Conservation (phyloP, 1,139 yeast genomes). For the Yamadazyma trypodendri region DNA sequence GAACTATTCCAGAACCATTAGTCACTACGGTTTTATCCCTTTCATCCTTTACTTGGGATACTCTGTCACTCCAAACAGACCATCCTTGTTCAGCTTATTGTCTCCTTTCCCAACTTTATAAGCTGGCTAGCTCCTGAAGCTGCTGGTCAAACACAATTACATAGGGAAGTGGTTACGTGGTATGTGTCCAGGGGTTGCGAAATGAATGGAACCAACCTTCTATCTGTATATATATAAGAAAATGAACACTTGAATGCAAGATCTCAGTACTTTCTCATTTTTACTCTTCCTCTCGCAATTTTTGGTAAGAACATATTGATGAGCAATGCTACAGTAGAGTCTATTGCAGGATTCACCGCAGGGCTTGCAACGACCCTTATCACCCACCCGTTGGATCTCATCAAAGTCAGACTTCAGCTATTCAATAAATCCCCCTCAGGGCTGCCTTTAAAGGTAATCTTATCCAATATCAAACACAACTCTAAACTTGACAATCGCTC, state of each 20-base stretch:
- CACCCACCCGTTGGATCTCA: conserved; percentile 85
- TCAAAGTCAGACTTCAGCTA: conserved; percentile 77
- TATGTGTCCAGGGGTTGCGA: too few species aligned
- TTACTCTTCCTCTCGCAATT: conserved; percentile 4
- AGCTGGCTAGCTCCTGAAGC: background rate
- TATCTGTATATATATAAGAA: conserved; percentile 3
- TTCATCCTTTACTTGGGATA: conserved; percentile 91
- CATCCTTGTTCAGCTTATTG: conserved; percentile 71
- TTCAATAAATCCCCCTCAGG: background rate
- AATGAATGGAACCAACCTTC: too few species aligned
- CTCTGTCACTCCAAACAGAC: conserved; percentile 83
- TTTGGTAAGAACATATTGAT: background rate
- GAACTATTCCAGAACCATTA: conserved; percentile 80
- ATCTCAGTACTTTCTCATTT: background rate
- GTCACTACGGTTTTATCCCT: conserved; percentile 97
- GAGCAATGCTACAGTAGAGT: conserved; percentile 34
- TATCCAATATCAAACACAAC: conserved; percentile 6
- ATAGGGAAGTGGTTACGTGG: too few species aligned
- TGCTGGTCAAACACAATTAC: too few species aligned
- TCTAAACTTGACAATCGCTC: conserved; percentile 6
- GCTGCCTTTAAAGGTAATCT: conserved; percentile 6
- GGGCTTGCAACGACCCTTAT: conserved; percentile 78
- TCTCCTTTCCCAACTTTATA: conserved; percentile 65
- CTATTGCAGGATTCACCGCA: conserved; percentile 76
- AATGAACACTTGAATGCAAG: background rate